These are phyloP conservation scores for Talaromyces marneffei DNA, from an alignment of 2,329 filamentous ascomycete species.

Conservation along the genomic window DNA sequence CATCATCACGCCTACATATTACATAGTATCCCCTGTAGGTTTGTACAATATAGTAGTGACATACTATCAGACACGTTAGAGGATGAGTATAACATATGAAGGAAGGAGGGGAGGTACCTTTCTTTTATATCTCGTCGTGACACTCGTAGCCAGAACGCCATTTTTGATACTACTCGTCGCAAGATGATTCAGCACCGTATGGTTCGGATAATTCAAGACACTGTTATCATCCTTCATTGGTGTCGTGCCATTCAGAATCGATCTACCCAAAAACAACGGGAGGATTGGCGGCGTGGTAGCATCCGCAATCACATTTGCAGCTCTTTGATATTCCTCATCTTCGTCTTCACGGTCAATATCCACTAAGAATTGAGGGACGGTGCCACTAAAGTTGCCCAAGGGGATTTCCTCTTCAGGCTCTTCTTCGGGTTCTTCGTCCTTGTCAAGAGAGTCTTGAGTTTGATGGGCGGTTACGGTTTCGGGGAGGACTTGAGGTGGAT, in stretches of 20 bases:
- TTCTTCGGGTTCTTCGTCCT: constrained; percentile 37
- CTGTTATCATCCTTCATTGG: constrained; percentile 98
- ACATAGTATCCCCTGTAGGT: constrained; percentile 54
- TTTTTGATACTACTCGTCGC: constrained; percentile 98
- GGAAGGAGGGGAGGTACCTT: constrained; percentile 50
- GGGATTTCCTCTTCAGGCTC: constrained; percentile 52
- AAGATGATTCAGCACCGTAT: constrained; percentile 92
- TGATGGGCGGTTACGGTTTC: constrained; percentile 27
- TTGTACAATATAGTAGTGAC: constrained; percentile 98
- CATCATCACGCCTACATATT: constrained; percentile 15
- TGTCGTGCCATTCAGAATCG: constrained; percentile 84
- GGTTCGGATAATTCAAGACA: constrained; percentile 93
- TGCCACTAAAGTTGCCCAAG: constrained; percentile 59
- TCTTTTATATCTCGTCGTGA: constrained; percentile 93
- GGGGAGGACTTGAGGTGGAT: constrained; percentile 41
- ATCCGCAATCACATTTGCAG: constrained; percentile 67
- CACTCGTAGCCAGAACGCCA: constrained; percentile 87
- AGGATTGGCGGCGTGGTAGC: constrained; percentile 78
- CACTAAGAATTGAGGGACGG: constrained; percentile 76
- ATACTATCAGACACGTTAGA: constrained; percentile 56
- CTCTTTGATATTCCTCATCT: constrained; percentile 65
- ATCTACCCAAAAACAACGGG: constrained; percentile 87
- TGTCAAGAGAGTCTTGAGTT: constrained; percentile 37
- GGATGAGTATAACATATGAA: not conserved
- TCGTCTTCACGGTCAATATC: constrained; percentile 83